Evolutionary conservation across 768 basidiomycete species (phyloP).

Genomic region (Ramaria sp.): DNA sequence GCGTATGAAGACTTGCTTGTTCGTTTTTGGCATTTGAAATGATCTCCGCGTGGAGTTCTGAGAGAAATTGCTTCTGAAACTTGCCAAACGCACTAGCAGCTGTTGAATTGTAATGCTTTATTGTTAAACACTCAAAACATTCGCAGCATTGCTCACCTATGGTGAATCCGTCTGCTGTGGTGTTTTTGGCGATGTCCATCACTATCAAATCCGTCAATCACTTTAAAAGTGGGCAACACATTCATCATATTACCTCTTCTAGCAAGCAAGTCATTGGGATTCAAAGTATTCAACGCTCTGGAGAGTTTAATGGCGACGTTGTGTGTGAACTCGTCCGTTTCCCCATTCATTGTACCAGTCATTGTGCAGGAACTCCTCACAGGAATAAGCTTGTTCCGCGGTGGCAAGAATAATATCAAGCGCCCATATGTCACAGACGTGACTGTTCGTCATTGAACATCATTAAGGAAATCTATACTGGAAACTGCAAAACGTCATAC

Average conservation of each 20-base stretch:
- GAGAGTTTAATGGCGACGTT: slow-evolving; percentile 72
- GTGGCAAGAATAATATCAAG: too few relatives aligned
- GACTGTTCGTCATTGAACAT: too few relatives aligned
- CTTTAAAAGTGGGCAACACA: background rate
- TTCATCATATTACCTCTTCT: slow-evolving; percentile 24
- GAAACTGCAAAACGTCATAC: too few relatives aligned
- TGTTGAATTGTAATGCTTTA: slow-evolving; percentile 17
- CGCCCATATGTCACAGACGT: too few relatives aligned
- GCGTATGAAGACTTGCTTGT: slow-evolving; percentile 36
- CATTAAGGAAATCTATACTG: too few relatives aligned
- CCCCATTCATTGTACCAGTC: slow-evolving; percentile 6
- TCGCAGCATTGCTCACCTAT: slow-evolving; percentile 33
- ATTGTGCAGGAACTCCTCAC: background rate
- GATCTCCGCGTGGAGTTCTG: slow-evolving; percentile 72
- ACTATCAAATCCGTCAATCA: slow-evolving; percentile 24
- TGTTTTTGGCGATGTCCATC: slow-evolving; percentile 69
- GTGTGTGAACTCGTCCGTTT: slow-evolving; percentile 43
- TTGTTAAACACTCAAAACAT: background rate
- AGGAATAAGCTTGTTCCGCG: too few relatives aligned
- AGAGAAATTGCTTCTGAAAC: slow-evolving; percentile 69
- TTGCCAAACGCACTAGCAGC: slow-evolving; percentile 79
- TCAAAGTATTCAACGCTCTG: slow-evolving; percentile 63
- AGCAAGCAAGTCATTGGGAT: slow-evolving; percentile 78
- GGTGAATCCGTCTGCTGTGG: slow-evolving; percentile 50
- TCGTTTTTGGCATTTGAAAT: slow-evolving; percentile 60